Base-by-base conservation (phyloP, 1,284 basidiomycete genomes). In the Puccinia triticina region DNA sequence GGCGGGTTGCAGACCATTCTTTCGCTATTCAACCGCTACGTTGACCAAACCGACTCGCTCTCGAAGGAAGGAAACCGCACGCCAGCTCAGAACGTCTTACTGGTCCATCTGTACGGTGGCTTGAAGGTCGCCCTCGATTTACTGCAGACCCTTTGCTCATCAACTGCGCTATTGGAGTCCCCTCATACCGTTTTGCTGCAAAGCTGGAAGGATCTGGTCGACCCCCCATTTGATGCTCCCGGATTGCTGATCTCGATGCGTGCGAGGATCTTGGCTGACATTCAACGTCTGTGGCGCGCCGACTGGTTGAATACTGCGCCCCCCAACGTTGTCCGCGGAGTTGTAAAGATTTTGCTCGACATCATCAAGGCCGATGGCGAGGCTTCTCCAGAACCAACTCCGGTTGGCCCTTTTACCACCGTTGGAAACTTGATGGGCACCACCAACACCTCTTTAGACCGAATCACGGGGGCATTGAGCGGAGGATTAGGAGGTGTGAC, bases 181-280 rank as follows among this genome's bases (percentile, higher is more conserved):
- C 89, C 91, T 0, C 95, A 98, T 87, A 96, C 95, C 0, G 87
- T 89, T 2, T 88, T 93, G 29, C 89, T 94, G 29, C 88, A 90
- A 77, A 92, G 91, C n/a, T 90, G 91, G 12, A 93, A 93, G 87
- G 92, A 93, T 46, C 91, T 90, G 0, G 92, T 94, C 84, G 87
- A 89, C 5, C 91, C 84, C 84, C 71, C 83, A 86, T 97, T 96
- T 84, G 92, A 95, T 85, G 91, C 94, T 0, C 91, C 92, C 86
- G 92, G 93, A 85, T 93, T 97, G 87, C 89, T 99, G 74, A 91
- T 98, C 83, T 91, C 90, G 84, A 89, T 97, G 84, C 92, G 97
- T 61, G 87, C 92, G 34, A 89, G 90, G 7, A 89, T 92, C 40
- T 88, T 95, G 34, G 93, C 95, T 0, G 86, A 93, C 14, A 86